Percentiles rank a stretch among this genome's conserved stretches.
Evolutionary conservation across 306 rosid genomes (phyloP).

Genomic region (Rosa multiflora): DNA sequence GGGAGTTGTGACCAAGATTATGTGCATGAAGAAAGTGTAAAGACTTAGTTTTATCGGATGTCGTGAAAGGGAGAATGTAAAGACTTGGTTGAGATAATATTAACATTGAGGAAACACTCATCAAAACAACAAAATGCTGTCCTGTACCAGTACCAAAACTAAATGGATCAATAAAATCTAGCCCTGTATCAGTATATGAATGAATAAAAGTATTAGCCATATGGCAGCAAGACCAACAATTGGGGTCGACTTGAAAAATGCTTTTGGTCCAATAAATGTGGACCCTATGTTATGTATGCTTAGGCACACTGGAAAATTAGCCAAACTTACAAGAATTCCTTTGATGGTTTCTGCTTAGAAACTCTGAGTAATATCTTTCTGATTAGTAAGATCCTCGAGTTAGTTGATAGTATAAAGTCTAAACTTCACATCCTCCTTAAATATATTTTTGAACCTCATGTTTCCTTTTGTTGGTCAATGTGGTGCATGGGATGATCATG

Average conservation of each 20-base stretch:
- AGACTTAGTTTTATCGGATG: too few relatives aligned
- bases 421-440: too few relatives aligned
- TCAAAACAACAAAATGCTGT: background rate
- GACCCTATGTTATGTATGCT: background rate
- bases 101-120: background rate
- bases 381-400: background rate
- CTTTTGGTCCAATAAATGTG: background rate
- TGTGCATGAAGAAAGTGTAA: background rate
- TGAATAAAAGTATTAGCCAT: background rate
- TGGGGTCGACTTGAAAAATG: background rate
- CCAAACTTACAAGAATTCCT: too few relatives aligned
- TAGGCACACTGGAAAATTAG: background rate
- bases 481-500: background rate
- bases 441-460: background rate
- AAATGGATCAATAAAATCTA: background rate
- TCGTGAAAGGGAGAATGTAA: background rate
- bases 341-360: background rate
- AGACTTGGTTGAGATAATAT: background rate
- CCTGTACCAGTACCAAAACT: background rate
- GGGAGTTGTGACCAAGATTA: slow-evolving; percentile 1
- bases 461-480: background rate
- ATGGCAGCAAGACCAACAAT: background rate
- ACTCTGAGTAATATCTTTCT: background rate
- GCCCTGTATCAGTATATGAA: background rate
- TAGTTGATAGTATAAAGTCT: too few relatives aligned